A percentile compares a stretch with the other conserved stretches of the same genome.
phyloP scores from a whole-genome alignment of 1,284 basidiomycete genomes.

The Phaffia rhodozyma region DNA sequence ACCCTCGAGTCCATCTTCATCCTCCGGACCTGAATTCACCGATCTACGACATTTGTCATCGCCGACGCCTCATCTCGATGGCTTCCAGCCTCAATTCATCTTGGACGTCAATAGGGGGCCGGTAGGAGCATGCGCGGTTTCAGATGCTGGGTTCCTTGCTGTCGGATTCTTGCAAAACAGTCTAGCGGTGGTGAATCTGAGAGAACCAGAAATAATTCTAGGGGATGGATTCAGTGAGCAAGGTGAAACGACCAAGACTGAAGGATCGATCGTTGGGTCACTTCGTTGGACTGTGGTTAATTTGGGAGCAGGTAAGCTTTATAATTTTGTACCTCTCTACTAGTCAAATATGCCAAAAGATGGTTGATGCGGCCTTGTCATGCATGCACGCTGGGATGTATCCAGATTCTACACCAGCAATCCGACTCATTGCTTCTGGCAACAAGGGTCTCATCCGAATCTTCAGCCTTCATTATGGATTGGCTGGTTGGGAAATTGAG shows the following conservation, averaged over 20 bases:
- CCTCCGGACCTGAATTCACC: slow-evolving; percentile 24
- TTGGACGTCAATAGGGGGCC: slow-evolving; percentile 44
- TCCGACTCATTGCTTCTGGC: slow-evolving; percentile 53
- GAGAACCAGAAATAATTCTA: slow-evolving; percentile 52
- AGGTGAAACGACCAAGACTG: slow-evolving; percentile 30
- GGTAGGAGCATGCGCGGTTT: slow-evolving; percentile 47
- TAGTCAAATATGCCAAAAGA: background rate
- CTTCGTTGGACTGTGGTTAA: slow-evolving; percentile 56
- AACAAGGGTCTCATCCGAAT: slow-evolving; percentile 50
- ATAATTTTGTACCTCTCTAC: background rate
- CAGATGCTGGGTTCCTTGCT: slow-evolving; percentile 64
- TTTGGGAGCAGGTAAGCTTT: slow-evolving; percentile 42
- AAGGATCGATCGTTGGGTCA: slow-evolving; percentile 38
- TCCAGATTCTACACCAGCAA: slow-evolving; percentile 42
- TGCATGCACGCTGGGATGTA: slow-evolving; percentile 16
- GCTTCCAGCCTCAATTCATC: slow-evolving; percentile 52
- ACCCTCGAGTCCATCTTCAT: no score
- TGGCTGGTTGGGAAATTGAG: slow-evolving; percentile 47
- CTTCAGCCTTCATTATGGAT: slow-evolving; percentile 43
- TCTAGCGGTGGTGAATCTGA: slow-evolving; percentile 55
- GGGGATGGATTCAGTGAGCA: slow-evolving; percentile 36
- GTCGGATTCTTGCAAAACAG: slow-evolving; percentile 51
- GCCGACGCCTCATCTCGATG: slow-evolving; percentile 32
- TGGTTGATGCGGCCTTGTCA: background rate
- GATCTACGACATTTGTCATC: slow-evolving; percentile 41